Evolutionary conservation across 208 protist species (phyloP).

Genomic region (Leishmania arabica): DNA sequence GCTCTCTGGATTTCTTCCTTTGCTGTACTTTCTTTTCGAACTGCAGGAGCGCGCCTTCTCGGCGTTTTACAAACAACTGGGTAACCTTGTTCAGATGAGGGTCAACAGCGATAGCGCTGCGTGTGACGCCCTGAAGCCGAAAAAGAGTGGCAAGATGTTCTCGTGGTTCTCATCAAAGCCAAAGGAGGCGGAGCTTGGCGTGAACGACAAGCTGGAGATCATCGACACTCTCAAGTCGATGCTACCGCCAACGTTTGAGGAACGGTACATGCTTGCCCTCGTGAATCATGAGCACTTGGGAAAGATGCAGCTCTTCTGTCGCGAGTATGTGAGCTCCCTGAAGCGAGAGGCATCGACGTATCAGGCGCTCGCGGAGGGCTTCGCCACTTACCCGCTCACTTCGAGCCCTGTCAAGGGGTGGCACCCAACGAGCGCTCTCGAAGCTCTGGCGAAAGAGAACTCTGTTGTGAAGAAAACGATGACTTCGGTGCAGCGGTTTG

Average conservation of each 20-base stretch:
- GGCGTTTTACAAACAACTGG: constrained; percentile 28
- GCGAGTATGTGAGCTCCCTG: constrained; percentile 17
- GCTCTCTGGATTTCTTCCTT: constrained; percentile 25
- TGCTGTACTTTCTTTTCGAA: constrained; percentile 40
- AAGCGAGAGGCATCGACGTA: constrained; percentile 15
- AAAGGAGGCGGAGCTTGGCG: constrained; percentile 27
- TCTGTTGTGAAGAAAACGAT: constrained; percentile 10
- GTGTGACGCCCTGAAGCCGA: constrained; percentile 22
- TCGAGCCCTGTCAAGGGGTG: constrained; percentile 14
- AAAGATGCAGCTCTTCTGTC: constrained; percentile 27
- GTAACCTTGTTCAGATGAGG: constrained; percentile 7
- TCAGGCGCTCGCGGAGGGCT: constrained; percentile 21
- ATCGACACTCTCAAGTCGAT: constrained; percentile 12
- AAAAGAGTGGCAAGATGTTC: constrained; percentile 27
- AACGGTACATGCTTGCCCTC: constrained; percentile 29
- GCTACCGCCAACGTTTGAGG: constrained; percentile 22
- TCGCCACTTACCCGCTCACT: constrained; percentile 1
- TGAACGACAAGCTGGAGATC: constrained; percentile 31
- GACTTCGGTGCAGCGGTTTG: constrained; percentile 20
- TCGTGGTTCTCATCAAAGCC: constrained; percentile 36
- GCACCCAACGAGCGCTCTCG: constrained; percentile 15
- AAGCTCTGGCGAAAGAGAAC: constrained; percentile 5
- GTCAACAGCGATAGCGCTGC: constrained; percentile 22
- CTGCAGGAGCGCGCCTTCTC: constrained; percentile 22
- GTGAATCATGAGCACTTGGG: constrained; percentile 27